Conservation (phyloP, 257 asterid species). For the Knoxia roxburghii region DNA sequence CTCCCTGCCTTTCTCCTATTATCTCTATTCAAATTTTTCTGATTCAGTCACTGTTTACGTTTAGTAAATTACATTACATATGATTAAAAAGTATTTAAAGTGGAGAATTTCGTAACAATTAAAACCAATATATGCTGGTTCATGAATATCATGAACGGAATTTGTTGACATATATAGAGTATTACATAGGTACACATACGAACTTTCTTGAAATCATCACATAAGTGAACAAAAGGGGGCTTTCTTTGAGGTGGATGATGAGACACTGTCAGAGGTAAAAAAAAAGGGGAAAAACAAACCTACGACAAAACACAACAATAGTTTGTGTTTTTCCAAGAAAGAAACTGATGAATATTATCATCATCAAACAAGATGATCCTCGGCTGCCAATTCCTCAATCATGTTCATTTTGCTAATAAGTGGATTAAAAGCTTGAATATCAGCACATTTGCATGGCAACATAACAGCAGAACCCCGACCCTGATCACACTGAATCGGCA, state of each 20-base stretch:
- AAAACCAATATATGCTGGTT: too few relatives aligned
- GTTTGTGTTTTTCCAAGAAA: too few relatives aligned
- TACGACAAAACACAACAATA: too few relatives aligned
- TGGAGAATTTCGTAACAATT: too few relatives aligned
- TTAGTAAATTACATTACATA: too few relatives aligned
- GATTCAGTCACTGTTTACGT: too few relatives aligned
- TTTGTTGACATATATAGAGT: too few relatives aligned
- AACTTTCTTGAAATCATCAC: conserved; percentile 16
- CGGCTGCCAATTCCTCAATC: conserved; percentile 58
- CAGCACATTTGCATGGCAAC: conserved; percentile 59
- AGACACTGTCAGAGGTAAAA: conserved; percentile 14
- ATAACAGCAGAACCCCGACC: conserved; percentile 17
- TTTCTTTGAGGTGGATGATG: conserved; percentile 6
- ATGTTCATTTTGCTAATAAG: conserved; percentile 42
- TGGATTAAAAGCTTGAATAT: conserved; percentile 51
- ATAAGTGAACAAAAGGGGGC: conserved; percentile 18
- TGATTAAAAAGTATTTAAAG: too few relatives aligned
- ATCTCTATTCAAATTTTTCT: too few relatives aligned
- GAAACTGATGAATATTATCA: not conserved
- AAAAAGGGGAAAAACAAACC: not conserved
- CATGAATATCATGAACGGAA: too few relatives aligned
- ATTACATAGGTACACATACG: too few relatives aligned
- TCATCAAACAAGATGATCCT: conserved; percentile 38
- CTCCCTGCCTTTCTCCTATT: too few relatives aligned
- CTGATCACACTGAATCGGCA: not conserved